Conservation (phyloP, 371 early-diverging fungal genomes). For the Mucor indicus region DNA sequence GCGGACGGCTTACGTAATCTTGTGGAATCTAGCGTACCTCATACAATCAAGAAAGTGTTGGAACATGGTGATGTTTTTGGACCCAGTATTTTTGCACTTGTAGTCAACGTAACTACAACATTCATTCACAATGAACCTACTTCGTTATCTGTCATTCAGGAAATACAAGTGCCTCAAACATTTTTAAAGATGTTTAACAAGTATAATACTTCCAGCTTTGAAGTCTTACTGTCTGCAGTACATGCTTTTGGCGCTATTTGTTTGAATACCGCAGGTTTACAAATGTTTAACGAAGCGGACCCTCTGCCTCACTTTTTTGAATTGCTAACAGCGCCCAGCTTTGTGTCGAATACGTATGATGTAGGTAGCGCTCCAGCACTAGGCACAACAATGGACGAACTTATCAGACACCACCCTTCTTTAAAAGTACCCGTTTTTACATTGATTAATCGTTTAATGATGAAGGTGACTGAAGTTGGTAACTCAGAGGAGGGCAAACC, state of each 20-base stretch:
- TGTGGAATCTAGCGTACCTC: constrained; percentile 85
- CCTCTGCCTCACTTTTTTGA: constrained; percentile 73
- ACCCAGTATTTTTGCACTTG: constrained; percentile 63
- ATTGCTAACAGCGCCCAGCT: constrained; percentile 69
- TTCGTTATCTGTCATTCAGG: constrained; percentile 84
- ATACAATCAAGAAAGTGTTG: constrained; percentile 69
- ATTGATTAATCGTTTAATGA: constrained; percentile 56
- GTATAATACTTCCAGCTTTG: constrained; percentile 62
- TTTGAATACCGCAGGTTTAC: constrained; percentile 80
- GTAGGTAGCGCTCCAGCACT: constrained; percentile 74
- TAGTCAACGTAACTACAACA: constrained; percentile 88
- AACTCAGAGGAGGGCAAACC: constrained; percentile 33
- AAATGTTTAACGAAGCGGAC: constrained; percentile 70
- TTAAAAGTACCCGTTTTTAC: constrained; percentile 68
- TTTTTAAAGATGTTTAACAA: constrained; percentile 66
- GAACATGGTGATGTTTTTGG: constrained; percentile 73
- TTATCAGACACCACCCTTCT: constrained; percentile 91
- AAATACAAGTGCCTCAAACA: constrained; percentile 77
- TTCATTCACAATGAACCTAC: constrained; percentile 98
- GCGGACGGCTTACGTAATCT: constrained; percentile 89
- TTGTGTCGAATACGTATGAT: constrained; percentile 73
- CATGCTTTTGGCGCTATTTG: constrained; percentile 96
- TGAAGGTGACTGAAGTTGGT: constrained; percentile 48
- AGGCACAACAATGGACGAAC: constrained; percentile 89
- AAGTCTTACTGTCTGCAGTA: constrained; percentile 69